phyloP scores from a whole-genome alignment of 352 stramenopile genomes.

The Elongisporangium prolatum region DNA sequence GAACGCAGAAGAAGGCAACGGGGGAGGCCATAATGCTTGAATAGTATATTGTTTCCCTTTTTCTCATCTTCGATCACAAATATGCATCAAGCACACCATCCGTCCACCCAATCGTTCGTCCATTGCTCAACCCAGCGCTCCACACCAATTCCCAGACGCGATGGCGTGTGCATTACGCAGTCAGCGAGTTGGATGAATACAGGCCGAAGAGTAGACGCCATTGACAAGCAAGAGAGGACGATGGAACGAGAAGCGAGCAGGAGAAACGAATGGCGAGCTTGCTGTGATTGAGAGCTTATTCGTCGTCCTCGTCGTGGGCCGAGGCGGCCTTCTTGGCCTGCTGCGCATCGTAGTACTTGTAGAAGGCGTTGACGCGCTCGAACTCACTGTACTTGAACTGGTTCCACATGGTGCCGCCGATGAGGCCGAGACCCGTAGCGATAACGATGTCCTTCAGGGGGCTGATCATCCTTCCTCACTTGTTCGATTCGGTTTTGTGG shows the following conservation, averaged over 20 bases:
- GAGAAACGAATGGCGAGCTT: background rate
- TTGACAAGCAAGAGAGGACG: background rate
- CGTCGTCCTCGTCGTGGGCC: conserved; percentile 35
- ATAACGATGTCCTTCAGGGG: conserved; percentile 81
- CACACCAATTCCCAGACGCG: background rate
- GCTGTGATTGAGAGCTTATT: background rate
- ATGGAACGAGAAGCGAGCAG: background rate
- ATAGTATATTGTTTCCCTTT: background rate
- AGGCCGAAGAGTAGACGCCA: background rate
- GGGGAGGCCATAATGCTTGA: background rate
- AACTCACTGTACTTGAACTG: conserved; percentile 63
- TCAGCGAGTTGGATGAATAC: background rate
- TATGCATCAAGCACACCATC: background rate
- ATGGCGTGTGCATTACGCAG: background rate
- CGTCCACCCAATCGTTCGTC: background rate
- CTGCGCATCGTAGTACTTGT: conserved; percentile 78
- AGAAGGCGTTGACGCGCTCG: conserved; percentile 71
- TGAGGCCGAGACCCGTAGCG: conserved; percentile 58
- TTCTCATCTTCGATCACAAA: background rate
- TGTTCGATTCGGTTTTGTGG: background rate
- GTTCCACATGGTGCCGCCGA: conserved; percentile 52
- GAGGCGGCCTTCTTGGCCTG: conserved; percentile 55
- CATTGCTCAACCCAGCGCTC: background rate
- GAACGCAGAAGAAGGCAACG: background rate
- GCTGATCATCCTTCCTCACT: conserved; percentile 48